A percentile compares a stretch with the other conserved stretches of the same genome.
Evolutionary conservation across 805 yeast genomes (phyloP).

Genomic region (Kodamaea hsintzibuensis): DNA sequence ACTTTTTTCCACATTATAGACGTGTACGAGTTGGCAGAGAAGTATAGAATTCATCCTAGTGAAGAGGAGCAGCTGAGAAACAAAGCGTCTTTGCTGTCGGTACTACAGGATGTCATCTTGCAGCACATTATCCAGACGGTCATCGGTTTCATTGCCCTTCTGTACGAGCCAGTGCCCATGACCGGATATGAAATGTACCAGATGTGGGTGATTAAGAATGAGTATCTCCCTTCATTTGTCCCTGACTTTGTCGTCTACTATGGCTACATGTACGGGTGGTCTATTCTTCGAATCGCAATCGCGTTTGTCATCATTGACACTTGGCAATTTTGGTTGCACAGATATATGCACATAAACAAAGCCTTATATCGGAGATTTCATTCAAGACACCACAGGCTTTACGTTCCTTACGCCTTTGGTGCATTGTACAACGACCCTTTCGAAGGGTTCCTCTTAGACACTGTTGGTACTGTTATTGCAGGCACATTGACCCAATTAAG

Average conservation of each 20-base stretch:
- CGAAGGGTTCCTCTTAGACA: slow-evolving; percentile 91
- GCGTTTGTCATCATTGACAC: slow-evolving; percentile 84
- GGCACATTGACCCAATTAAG: slow-evolving; percentile 59
- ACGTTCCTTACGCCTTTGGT: slow-evolving; percentile 96
- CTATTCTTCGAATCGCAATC: slow-evolving; percentile 52
- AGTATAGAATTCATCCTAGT: slow-evolving; percentile 88
- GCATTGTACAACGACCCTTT: slow-evolving; percentile 93
- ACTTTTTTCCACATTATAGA: slow-evolving; percentile 75
- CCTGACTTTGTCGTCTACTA: slow-evolving; percentile 52
- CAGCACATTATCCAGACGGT: slow-evolving; percentile 85
- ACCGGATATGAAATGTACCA: slow-evolving; percentile 51
- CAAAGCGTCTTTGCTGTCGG: slow-evolving; percentile 68
- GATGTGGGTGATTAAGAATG: slow-evolving; percentile 48
- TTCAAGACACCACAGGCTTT: slow-evolving; percentile 90
- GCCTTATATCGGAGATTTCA: slow-evolving; percentile 78
- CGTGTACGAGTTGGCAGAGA: slow-evolving; percentile 69
- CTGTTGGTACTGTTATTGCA: slow-evolving; percentile 89
- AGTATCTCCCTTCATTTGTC: slow-evolving; percentile 38
- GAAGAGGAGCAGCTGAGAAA: slow-evolving; percentile 79
- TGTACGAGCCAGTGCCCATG: slow-evolving; percentile 55
- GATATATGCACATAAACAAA: slow-evolving; percentile 83
- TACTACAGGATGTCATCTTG: slow-evolving; percentile 74
- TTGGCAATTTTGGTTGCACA: slow-evolving; percentile 93
- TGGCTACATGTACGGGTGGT: slow-evolving; percentile 63
- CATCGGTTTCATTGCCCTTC: slow-evolving; percentile 58